Base-by-base conservation (phyloP, 83 land plant species). In the Thuja plicata region DNA sequence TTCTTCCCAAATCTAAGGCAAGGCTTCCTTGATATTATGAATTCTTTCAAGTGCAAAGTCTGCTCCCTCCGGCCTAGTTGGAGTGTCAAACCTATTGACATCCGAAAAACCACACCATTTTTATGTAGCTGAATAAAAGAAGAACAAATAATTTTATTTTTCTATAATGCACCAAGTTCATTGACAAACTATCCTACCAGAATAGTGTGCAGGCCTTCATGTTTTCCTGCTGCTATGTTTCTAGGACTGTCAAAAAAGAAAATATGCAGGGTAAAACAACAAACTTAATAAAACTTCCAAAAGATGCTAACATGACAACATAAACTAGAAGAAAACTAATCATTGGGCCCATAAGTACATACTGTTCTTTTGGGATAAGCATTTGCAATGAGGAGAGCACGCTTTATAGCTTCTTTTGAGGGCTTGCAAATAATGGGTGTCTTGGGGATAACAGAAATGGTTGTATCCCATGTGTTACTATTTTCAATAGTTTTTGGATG, bases 41-140 rank as follows among this genome's bases (percentile, higher is more conserved):
- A 97, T 95, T 88, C 94, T 96, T 55, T 91, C 96, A 30, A 97
- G 89, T 17, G 94, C 93, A 88, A 92, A 92, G 85, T 96, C 99
- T 66, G 96, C 97, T 8, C 96, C 99, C 89, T 94, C 94, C 0
- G 87, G 74, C 66, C 91, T 87, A 40, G 89, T 90, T 16, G 91
- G 91, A 38, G 84, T 94, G 5, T 97, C 99, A 46, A 46, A 97
- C 95, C 98, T 96, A 84, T 17, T 41, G 34, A 46, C 30, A 83
- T 13, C 21, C 37, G 45, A 89, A 27, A 46, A 6, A 16, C 38
- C 27, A 87, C 30, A 84, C 32, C 8, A 52, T 30, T 3, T 34
- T 45, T 45, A 10, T 17, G 34, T 27, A 27, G 32, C 30, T 27
- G 2, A 66, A 66, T 8, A 27, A 66, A 8, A 2, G 2, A 24